Conservation (phyloP, 768 basidiomycete species). For the Tricholoma hemisulphureum region DNA sequence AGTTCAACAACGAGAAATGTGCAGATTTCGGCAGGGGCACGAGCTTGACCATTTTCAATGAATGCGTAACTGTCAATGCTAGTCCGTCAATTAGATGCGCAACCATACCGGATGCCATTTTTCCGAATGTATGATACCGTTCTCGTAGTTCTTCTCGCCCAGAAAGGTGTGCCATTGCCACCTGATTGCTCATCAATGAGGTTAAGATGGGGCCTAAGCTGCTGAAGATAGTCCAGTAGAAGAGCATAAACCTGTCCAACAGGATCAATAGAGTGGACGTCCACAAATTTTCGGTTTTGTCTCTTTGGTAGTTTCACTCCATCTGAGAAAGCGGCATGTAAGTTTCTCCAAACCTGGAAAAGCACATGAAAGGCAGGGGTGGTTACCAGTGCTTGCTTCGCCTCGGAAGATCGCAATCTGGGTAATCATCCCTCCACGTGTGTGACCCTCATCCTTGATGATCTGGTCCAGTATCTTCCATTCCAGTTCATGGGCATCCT, state of each 20-base stretch:
- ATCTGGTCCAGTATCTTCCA: slow-evolving; percentile 8
- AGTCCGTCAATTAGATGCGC: slow-evolving; percentile 11
- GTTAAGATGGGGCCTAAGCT: slow-evolving; percentile 1
- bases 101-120: slow-evolving; percentile 23
- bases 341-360: no score
- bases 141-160: no score
- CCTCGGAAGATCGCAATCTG: slow-evolving; percentile 20
- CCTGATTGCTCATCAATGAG: background rate
- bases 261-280: background rate
- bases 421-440: slow-evolving; percentile 19
- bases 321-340: no score
- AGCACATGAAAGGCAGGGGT: slow-evolving; percentile 6
- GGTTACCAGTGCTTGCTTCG: slow-evolving; percentile 9
- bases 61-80: slow-evolving; percentile 11
- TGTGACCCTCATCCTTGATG: slow-evolving; percentile 11
- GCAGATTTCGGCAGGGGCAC: slow-evolving; percentile 7
- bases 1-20: slow-evolving; percentile 12
- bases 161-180: background rate
- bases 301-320: no score
- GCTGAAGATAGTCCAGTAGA: background rate
- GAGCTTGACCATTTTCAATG: background rate
- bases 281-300: background rate
- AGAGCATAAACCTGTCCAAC: background rate
- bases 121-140: slow-evolving; percentile 21
- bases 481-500: slow-evolving; percentile 6